Conservation (phyloP, 2,329 filamentous ascomycete species). For the Fusarium hostae region DNA sequence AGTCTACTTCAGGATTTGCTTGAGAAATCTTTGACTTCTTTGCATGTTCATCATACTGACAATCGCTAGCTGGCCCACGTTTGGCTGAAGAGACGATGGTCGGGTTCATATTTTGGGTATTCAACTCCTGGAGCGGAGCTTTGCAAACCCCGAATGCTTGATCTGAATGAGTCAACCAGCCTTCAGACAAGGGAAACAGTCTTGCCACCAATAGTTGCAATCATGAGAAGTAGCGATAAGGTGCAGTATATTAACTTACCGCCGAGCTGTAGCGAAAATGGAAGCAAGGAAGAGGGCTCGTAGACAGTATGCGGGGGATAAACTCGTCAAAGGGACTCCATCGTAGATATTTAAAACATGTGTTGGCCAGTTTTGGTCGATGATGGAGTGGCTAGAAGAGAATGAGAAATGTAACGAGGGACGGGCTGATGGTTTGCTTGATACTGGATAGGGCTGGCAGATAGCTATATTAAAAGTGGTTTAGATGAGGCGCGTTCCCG, state of each 20-base stretch:
- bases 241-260: slow-evolving; percentile 1
- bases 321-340: not conserved
- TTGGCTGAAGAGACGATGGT: not conserved
- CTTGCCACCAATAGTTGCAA: not conserved
- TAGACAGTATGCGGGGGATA: not conserved
- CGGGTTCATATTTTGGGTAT: not conserved
- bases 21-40: slow-evolving; percentile 6
- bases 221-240: not conserved
- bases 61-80: not conserved
- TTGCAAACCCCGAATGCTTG: not conserved
- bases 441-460: not conserved
- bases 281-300: not conserved
- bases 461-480: not conserved
- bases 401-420: not conserved
- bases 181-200: not conserved
- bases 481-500: not conserved
- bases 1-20: not conserved
- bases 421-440: not conserved
- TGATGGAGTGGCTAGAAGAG: not conserved
- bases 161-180: slow-evolving; percentile 1
- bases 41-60: not conserved
- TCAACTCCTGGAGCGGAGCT: not conserved
- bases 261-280: not conserved
- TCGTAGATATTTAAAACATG: not conserved
- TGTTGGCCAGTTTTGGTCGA: not conserved